A percentile compares a stretch with the other conserved stretches of the same genome.
These are phyloP conservation scores for Fonsecaea erecta DNA, from an alignment of 2,329 filamentous ascomycete genomes.

Conservation along the genomic window DNA sequence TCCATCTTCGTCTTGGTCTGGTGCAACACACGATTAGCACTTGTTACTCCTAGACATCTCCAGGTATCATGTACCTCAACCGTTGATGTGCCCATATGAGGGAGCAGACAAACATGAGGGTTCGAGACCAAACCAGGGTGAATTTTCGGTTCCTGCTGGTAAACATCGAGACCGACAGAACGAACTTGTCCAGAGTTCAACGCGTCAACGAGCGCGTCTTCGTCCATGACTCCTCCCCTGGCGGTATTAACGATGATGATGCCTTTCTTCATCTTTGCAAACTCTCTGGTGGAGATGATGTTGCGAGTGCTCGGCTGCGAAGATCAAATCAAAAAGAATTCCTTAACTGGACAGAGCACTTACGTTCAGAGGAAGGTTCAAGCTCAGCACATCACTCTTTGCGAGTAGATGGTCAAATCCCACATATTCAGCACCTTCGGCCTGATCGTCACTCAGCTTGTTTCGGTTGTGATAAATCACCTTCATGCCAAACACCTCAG, in stretches of 20 bases:
- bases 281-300: slow-evolving; percentile 72
- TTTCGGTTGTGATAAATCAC: slow-evolving; percentile 39
- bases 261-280: slow-evolving; percentile 76
- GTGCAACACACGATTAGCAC: neutral
- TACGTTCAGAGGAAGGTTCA: slow-evolving; percentile 82
- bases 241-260: slow-evolving; percentile 82
- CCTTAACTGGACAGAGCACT: slow-evolving; percentile 43
- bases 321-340: slow-evolving; percentile 5
- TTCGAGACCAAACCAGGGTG: slow-evolving; percentile 75
- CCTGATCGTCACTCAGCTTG: slow-evolving; percentile 32
- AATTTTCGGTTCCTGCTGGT: slow-evolving; percentile 76
- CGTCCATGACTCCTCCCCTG: slow-evolving; percentile 79
- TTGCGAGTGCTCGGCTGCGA: slow-evolving; percentile 66
- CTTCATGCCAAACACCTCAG: slow-evolving; percentile 38
- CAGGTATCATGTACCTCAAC: slow-evolving; percentile 52
- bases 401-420: slow-evolving; percentile 72
- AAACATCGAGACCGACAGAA: slow-evolving; percentile 79
- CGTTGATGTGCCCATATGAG: slow-evolving; percentile 86
- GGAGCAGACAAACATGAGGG: slow-evolving; percentile 65
- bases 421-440: slow-evolving; percentile 67
- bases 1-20: slow-evolving; percentile 26
- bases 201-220: slow-evolving; percentile 75
- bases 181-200: slow-evolving; percentile 71
- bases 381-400: slow-evolving; percentile 74
- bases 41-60: neutral